Evolutionary conservation across 2,329 filamentous ascomycete genomes (phyloP).

Genomic region (Chaetothyriales sp.): DNA sequence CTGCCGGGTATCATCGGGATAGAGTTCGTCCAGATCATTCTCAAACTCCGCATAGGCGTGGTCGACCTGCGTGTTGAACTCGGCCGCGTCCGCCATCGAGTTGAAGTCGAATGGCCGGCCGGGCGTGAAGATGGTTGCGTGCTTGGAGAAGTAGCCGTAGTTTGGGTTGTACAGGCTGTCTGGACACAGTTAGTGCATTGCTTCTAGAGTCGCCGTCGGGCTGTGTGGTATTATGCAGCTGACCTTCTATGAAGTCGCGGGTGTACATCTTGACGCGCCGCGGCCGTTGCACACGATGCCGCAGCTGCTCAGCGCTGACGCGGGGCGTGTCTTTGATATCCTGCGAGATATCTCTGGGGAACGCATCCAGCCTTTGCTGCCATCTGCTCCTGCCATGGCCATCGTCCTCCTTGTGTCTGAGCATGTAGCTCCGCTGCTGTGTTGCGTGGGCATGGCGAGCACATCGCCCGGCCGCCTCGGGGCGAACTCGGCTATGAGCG

Average conservation of each 20-base stretch:
- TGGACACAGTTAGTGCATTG: conserved; percentile 23
- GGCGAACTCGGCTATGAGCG: conserved; percentile 13
- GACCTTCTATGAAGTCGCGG: conserved; percentile 92
- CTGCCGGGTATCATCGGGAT: conserved; percentile 64
- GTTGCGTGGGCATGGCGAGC: conserved; percentile 1
- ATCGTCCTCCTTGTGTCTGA: conserved; percentile 24
- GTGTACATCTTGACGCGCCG: conserved; percentile 90
- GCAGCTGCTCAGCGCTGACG: conserved; percentile 69
- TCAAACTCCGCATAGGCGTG: conserved; percentile 80
- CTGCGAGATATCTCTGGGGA: conserved; percentile 59
- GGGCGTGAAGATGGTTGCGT: conserved; percentile 88
- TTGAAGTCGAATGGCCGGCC: conserved; percentile 85
- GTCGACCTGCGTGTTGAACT: conserved; percentile 64
- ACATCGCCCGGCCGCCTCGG: neutral
- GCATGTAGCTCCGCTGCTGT: conserved; percentile 26
- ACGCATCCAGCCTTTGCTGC: conserved; percentile 67
- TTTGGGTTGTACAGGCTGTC: conserved; percentile 88
- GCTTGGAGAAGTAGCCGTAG: conserved; percentile 93
- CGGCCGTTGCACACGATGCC: conserved; percentile 58
- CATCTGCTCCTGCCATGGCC: conserved; percentile 53
- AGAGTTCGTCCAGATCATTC: conserved; percentile 60
- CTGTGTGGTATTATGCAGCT: too few species aligned
- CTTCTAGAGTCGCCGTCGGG: neutral
- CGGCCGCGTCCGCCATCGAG: conserved; percentile 62
- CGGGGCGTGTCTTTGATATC: conserved; percentile 72